Evolutionary conservation across 1,139 yeast genomes (phyloP).

Genomic region (Williopsis jadinii): DNA sequence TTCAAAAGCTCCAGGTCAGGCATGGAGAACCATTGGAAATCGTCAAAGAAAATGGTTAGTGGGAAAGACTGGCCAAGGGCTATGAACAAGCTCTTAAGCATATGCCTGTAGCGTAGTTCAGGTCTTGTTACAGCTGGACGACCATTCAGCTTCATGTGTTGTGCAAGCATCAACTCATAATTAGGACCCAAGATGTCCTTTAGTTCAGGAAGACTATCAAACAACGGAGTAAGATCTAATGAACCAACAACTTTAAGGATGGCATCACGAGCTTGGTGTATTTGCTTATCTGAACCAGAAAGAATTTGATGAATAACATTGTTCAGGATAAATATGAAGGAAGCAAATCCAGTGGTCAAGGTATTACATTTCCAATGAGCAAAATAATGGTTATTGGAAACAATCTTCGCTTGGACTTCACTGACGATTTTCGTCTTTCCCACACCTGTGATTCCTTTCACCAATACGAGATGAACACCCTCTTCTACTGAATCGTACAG

Average conservation of each 20-base stretch:
- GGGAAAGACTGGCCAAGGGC: slow-evolving; percentile 36
- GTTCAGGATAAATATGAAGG: slow-evolving; percentile 33
- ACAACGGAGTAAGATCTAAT: slow-evolving; percentile 37
- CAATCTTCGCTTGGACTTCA: slow-evolving; percentile 34
- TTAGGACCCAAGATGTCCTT: slow-evolving; percentile 38
- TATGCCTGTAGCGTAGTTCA: slow-evolving; percentile 39
- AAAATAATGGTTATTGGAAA: slow-evolving; percentile 33
- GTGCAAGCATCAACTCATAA: slow-evolving; percentile 26
- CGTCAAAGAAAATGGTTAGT: slow-evolving; percentile 41
- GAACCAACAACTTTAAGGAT: slow-evolving; percentile 33
- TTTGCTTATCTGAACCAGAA: slow-evolving; percentile 31
- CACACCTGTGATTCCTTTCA: slow-evolving; percentile 40
- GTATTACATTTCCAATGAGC: slow-evolving; percentile 38
- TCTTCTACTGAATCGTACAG: slow-evolving; percentile 24
- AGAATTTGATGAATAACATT: slow-evolving; percentile 38
- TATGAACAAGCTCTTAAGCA: slow-evolving; percentile 37
- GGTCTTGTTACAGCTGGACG: slow-evolving; percentile 19
- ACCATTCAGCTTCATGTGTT: slow-evolving; percentile 8
- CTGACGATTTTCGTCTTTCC: slow-evolving; percentile 43
- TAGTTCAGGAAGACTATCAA: slow-evolving; percentile 40
- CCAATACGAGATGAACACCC: slow-evolving; percentile 29
- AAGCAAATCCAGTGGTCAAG: slow-evolving; percentile 28
- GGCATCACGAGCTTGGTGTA: slow-evolving; percentile 38
- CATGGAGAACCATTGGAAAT: slow-evolving; percentile 39
- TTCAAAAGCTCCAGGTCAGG: slow-evolving; percentile 22